Conservation (phyloP, 495 filamentous ascomycete genomes). For the Penicillium canescens region DNA sequence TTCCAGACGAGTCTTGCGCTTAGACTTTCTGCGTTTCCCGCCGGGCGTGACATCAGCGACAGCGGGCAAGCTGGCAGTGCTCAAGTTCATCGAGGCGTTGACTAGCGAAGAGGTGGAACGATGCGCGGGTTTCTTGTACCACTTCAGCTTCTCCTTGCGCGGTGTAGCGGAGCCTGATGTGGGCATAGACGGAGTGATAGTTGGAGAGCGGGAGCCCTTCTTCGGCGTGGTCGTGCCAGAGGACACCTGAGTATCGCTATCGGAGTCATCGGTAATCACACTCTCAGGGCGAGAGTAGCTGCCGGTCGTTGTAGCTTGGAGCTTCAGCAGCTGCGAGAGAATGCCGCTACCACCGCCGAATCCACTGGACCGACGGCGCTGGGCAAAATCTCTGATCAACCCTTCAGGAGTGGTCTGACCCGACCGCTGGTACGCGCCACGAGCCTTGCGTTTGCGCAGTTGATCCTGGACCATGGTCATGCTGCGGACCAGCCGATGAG, state of each 20-base stretch:
- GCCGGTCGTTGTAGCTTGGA: constrained; percentile 32
- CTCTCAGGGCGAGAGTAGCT: constrained; percentile 31
- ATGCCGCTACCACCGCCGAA: constrained; percentile 37
- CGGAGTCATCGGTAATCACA: constrained; percentile 43
- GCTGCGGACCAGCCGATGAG: constrained; percentile 45
- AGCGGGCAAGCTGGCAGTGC: constrained; percentile 33
- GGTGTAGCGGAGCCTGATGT: constrained; percentile 58
- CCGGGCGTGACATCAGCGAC: constrained; percentile 31
- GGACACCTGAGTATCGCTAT: constrained; percentile 38
- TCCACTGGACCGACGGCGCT: constrained; percentile 28
- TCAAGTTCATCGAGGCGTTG: constrained; percentile 51
- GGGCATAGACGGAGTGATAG: constrained; percentile 15
- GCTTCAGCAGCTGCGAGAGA: constrained; percentile 39
- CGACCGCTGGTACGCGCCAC: constrained; percentile 38
- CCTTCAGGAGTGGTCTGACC: constrained; percentile 42
- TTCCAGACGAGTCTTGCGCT: constrained; percentile 55
- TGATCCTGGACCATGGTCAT: constrained; percentile 34
- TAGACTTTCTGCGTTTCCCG: constrained; percentile 30
- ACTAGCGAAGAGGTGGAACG: constrained; percentile 45
- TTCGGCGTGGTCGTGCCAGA: constrained; percentile 39
- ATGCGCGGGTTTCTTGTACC: constrained; percentile 59
- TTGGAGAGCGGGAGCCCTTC: constrained; percentile 25
- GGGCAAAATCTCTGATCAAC: constrained; percentile 24
- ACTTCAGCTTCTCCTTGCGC: constrained; percentile 60
- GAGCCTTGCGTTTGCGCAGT: constrained; percentile 33